Percentiles rank a stretch among this genome's conserved stretches.
Conservation (phyloP, 23 red algal genomes). For the Gracilaria gracilis region DNA sequence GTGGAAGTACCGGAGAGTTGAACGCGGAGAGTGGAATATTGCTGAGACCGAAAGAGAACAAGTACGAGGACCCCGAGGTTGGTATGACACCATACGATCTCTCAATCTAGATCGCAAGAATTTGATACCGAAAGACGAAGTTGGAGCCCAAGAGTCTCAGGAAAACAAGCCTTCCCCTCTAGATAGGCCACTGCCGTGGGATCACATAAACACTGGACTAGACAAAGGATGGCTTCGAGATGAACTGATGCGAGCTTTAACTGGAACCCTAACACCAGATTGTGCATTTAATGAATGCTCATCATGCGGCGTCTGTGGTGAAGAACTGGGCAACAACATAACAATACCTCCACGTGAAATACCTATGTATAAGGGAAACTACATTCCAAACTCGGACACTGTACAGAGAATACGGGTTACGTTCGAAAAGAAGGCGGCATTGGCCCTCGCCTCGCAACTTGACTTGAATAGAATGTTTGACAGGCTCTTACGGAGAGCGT, state of each 20-base stretch:
- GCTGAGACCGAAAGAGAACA: conserved; percentile 59
- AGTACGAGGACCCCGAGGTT: conserved; percentile 71
- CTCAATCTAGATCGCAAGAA: conserved; percentile 59
- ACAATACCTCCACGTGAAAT: conserved; percentile 54
- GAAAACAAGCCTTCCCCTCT: conserved; percentile 11
- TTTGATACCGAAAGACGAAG: conserved; percentile 22
- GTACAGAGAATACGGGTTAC: conserved; percentile 59
- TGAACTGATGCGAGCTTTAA: conserved; percentile 80
- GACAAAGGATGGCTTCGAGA: conserved; percentile 88
- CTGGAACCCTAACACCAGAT: conserved; percentile 74
- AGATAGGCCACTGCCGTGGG: conserved; percentile 83
- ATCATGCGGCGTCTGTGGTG: conserved; percentile 77
- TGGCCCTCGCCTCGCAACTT: conserved; percentile 67
- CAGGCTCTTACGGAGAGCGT: conserved; percentile 60
- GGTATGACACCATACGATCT: conserved; percentile 55
- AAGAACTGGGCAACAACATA: conserved; percentile 79
- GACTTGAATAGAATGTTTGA: conserved; percentile 77
- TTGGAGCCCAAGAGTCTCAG: background rate
- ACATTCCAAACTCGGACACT: conserved; percentile 33
- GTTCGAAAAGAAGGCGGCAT: conserved; percentile 48
- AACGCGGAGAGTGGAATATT: conserved; percentile 77
- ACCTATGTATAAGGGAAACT: conserved; percentile 51
- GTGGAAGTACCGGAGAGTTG: conserved; percentile 66
- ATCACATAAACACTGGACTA: conserved; percentile 79
- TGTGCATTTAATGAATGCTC: conserved; percentile 80